phyloP scores from a whole-genome alignment of 2,329 filamentous ascomycete genomes.

The Grosmannia serpens region DNA sequence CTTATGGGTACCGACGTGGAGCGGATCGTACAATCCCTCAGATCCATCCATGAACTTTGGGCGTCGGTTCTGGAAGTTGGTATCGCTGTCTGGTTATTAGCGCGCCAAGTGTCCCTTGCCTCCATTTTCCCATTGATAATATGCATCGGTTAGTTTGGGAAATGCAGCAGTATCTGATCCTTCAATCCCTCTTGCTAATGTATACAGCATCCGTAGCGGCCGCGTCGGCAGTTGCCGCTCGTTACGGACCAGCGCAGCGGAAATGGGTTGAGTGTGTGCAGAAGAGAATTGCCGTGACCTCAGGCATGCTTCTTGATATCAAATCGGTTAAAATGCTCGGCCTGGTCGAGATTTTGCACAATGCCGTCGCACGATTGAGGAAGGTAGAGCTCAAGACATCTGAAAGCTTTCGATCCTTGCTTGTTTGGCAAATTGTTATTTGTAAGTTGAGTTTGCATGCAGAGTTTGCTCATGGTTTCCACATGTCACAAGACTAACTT shows the following conservation, averaged over 20 bases:
- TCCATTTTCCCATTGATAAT: not conserved
- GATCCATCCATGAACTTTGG: slow-evolving; percentile 16
- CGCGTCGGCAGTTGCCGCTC: not conserved
- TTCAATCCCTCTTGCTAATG: not conserved
- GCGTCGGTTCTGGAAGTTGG: slow-evolving; percentile 6
- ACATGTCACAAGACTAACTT: not conserved
- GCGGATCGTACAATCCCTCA: slow-evolving; percentile 13
- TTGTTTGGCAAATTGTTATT: not conserved
- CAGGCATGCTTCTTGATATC: not conserved
- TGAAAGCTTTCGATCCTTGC: not conserved
- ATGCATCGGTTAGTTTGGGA: not conserved
- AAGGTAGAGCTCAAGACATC: not conserved
- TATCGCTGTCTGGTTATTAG: slow-evolving; percentile 9
- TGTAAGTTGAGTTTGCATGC: not conserved
- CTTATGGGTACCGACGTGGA: slow-evolving; percentile 21
- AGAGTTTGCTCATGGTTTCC: not conserved
- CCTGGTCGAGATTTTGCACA: not conserved
- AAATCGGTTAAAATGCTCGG: not conserved
- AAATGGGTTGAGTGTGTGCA: not conserved
- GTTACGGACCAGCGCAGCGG: not conserved
- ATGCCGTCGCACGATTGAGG: not conserved
- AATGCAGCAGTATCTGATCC: not conserved
- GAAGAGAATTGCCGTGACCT: not conserved
- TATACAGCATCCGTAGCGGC: not conserved
- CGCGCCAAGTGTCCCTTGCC: not conserved